These are phyloP conservation scores for Lactarius tabidus DNA, from an alignment of 768 basidiomycete genomes.

Conservation along the genomic window DNA sequence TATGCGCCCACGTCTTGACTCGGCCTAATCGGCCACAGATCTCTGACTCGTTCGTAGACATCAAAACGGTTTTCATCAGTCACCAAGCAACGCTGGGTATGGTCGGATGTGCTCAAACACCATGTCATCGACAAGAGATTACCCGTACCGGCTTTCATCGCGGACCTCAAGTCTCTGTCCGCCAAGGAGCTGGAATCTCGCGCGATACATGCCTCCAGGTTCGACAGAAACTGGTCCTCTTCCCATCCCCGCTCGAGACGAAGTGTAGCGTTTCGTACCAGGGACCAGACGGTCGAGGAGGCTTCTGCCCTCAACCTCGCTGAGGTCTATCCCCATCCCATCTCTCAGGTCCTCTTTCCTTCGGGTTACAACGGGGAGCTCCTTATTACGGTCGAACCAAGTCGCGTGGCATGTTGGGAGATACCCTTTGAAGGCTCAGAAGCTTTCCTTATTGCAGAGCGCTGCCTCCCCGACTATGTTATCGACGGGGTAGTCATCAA, in stretches of 20 bases:
- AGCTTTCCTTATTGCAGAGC: conserved; percentile 34
- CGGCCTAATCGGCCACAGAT: conserved; percentile 13
- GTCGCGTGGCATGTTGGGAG: conserved; percentile 35
- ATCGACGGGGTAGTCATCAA: conserved; percentile 33
- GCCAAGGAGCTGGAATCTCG: conserved; percentile 35
- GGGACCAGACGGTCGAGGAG: conserved; percentile 13
- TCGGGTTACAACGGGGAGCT: conserved; percentile 33
- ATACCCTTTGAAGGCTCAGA: conserved; percentile 34
- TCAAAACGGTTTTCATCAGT: conserved; percentile 31
- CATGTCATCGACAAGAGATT: conserved; percentile 35
- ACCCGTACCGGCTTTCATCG: conserved; percentile 32
- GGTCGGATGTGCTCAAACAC: conserved; percentile 34
- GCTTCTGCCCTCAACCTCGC: conserved; percentile 15
- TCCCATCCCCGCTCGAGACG: conserved; percentile 26
- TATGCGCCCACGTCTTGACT: conserved; percentile 25
- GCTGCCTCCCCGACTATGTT: conserved; percentile 15
- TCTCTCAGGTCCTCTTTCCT: conserved; percentile 33
- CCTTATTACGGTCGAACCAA: conserved; percentile 31
- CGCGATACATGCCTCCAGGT: conserved; percentile 34
- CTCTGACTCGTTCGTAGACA: conserved; percentile 27
- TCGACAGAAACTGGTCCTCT: conserved; percentile 37
- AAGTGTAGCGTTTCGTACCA: conserved; percentile 29
- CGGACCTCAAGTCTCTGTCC: conserved; percentile 31
- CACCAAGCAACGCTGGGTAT: conserved; percentile 37
- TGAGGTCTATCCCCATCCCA: conserved; percentile 17